Evolutionary conservation across 225 moss, liverwort and hornwort genomes (phyloP).

Genomic region (Pseudoscleropodium purum): DNA sequence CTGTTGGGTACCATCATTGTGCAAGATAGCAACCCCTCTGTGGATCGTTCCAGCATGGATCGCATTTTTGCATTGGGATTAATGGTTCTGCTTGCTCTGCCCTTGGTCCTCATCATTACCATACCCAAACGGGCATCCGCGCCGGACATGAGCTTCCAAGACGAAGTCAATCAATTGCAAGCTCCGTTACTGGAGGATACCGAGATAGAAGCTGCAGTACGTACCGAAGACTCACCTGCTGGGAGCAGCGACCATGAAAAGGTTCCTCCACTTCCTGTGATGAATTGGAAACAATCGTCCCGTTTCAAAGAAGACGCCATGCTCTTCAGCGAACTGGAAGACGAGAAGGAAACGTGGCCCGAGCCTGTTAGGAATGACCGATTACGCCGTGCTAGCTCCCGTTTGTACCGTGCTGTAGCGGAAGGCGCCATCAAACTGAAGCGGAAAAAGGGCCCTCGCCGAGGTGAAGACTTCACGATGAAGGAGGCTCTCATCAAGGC

Average conservation of each 20-base stretch:
- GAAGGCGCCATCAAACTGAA: slow-evolving; percentile 77
- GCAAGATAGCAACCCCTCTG: slow-evolving; percentile 27
- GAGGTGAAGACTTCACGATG: slow-evolving; percentile 87
- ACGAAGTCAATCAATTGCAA: slow-evolving; percentile 24
- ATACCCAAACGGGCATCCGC: not conserved
- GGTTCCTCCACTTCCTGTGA: not conserved
- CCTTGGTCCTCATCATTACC: slow-evolving; percentile 35
- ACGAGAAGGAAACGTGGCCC: slow-evolving; percentile 48
- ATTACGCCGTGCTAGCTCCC: slow-evolving; percentile 38
- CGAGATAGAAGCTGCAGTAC: slow-evolving; percentile 18
- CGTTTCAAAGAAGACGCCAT: slow-evolving; percentile 41
- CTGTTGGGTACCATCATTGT: slow-evolving; percentile 52
- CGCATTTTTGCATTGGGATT: slow-evolving; percentile 43
- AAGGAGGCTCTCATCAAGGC: slow-evolving; percentile 77
- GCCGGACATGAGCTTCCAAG: slow-evolving; percentile 9
- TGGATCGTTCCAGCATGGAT: not conserved
- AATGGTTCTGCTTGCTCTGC: slow-evolving; percentile 48
- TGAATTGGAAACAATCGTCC: not conserved
- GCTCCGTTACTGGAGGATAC: slow-evolving; percentile 45
- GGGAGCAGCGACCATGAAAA: slow-evolving; percentile 16
- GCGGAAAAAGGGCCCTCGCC: slow-evolving; percentile 65
- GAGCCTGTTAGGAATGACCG: slow-evolving; percentile 26
- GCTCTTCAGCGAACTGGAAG: slow-evolving; percentile 91
- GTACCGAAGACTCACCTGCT: slow-evolving; percentile 1
- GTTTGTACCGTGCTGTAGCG: slow-evolving; percentile 49